phyloP scores from a whole-genome alignment of 768 basidiomycete species.

The Leccinum variicolor region DNA sequence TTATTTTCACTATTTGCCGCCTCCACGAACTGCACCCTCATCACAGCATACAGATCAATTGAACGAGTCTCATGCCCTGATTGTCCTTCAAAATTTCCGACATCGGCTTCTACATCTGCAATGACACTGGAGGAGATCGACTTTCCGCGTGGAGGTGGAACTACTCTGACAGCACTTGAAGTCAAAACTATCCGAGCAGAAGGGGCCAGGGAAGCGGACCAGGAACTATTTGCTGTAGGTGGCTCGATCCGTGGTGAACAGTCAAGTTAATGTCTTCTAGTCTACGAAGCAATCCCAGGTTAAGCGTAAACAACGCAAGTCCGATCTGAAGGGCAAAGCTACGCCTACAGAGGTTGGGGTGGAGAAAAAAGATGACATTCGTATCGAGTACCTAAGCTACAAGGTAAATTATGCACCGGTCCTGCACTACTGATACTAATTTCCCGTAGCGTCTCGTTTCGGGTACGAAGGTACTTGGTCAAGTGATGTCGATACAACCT shows the following conservation, averaged over 20 bases:
- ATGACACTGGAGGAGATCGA: conserved; percentile 70
- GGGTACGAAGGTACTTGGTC: conserved; percentile 88
- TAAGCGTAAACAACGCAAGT: conserved; percentile 47
- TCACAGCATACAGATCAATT: too few species aligned
- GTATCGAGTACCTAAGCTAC: conserved; percentile 92
- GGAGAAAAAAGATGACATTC: conserved; percentile 44
- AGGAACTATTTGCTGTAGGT: conserved; percentile 69
- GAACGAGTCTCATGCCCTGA: too few species aligned
- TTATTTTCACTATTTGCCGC: too few species aligned
- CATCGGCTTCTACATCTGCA: conserved; percentile 41
- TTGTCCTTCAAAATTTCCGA: too few species aligned
- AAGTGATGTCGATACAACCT: conserved; percentile 82
- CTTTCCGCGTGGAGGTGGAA: conserved; percentile 95
- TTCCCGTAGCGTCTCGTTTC: conserved; percentile 60
- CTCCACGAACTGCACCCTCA: too few species aligned
- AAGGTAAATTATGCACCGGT: conserved; percentile 49
- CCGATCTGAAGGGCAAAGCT: conserved; percentile 35
- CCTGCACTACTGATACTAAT: conserved; percentile 6
- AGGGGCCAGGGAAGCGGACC: conserved; percentile 79
- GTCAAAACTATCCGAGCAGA: conserved; percentile 84
- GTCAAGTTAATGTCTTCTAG: conserved; percentile 32
- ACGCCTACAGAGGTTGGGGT: conserved; percentile 26
- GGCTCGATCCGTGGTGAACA: neutral
- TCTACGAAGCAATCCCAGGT: conserved; percentile 36
- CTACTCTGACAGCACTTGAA: conserved; percentile 82